phyloP scores from a whole-genome alignment of 140 eudicot species.

The Oenanthe javanica region DNA sequence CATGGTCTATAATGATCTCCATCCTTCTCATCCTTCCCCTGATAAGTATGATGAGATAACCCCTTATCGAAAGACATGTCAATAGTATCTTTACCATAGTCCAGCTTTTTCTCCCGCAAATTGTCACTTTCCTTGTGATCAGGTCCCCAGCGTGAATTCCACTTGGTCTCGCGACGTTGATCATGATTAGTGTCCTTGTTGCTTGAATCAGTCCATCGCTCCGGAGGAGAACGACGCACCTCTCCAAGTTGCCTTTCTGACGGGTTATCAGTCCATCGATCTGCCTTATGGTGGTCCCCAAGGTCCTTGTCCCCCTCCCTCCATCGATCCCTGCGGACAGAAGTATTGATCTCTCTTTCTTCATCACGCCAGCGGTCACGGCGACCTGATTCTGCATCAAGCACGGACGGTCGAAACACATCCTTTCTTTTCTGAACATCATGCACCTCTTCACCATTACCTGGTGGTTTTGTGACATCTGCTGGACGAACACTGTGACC shows the following conservation, averaged over 20 bases:
- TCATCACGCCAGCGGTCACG: constrained; percentile 98
- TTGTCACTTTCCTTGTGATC: constrained; percentile 54
- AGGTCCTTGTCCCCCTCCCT: constrained; percentile 74
- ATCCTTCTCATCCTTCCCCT: constrained; percentile 69
- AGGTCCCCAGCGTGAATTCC: constrained; percentile 96
- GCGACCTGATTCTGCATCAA: constrained; percentile 55
- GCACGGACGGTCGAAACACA: constrained; percentile 79
- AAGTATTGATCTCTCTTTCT: constrained; percentile 73
- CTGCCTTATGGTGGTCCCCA: constrained; percentile 58
- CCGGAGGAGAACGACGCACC: constrained; percentile 54
- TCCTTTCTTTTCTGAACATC: constrained; percentile 73
- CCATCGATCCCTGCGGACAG: constrained; percentile 79
- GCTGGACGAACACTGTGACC: constrained; percentile 14
- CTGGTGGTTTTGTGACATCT: constrained; percentile 44
- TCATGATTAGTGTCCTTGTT: constrained; percentile 53
- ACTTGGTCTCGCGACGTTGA: constrained; percentile 86
- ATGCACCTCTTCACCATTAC: constrained; percentile 35
- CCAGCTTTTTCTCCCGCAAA: constrained; percentile 45
- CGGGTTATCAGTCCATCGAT: constrained; percentile 57
- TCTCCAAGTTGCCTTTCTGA: constrained; percentile 63
- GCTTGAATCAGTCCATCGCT: constrained; percentile 57
- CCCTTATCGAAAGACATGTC: constrained; percentile 44
- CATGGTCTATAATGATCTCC: constrained; percentile 73
- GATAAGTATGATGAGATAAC: constrained; percentile 27
- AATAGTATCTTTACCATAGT: constrained; percentile 37